Percentiles rank a stretch among this genome's conserved stretches.
These are phyloP conservation scores for Raffaelea ambrosiae DNA, from an alignment of 2,329 filamentous ascomycete genomes.

Conservation along the genomic window DNA sequence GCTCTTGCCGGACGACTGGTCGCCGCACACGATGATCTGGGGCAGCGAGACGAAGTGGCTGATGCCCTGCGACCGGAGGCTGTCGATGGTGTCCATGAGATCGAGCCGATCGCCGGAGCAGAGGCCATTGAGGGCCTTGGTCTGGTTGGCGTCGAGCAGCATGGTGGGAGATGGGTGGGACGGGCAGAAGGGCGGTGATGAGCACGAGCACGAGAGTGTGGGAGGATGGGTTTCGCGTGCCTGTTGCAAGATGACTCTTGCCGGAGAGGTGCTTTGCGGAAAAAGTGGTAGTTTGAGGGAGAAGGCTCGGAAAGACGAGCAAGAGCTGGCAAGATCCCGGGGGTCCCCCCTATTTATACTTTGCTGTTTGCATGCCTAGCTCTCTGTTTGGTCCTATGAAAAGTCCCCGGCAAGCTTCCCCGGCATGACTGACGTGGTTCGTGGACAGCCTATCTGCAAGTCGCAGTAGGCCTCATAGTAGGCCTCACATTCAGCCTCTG, in stretches of 20 bases:
- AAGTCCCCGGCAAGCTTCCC: too few relatives aligned
- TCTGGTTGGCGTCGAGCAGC: not conserved
- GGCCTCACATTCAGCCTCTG: not conserved
- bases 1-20: conserved; percentile 54
- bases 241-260: too few relatives aligned
- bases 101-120: conserved; percentile 22
- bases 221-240: too few relatives aligned
- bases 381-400: too few relatives aligned
- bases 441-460: not conserved
- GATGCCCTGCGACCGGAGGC: conserved; percentile 24
- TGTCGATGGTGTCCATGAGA: conserved; percentile 28
- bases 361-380: too few relatives aligned
- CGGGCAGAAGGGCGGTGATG: not conserved
- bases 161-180: not conserved
- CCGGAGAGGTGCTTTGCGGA: too few relatives aligned
- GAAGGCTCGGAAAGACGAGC: not conserved
- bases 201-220: not conserved
- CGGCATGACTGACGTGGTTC: not conserved
- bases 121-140: conserved; percentile 8
- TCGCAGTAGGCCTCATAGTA: not conserved
- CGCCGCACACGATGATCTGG: conserved; percentile 47
- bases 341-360: not conserved
- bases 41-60: conserved; percentile 30
- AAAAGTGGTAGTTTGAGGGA: not conserved
- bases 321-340: not conserved